Evolutionary conservation across 148 eudicot genomes (phyloP).

Genomic region (Linanthus parryae): DNA sequence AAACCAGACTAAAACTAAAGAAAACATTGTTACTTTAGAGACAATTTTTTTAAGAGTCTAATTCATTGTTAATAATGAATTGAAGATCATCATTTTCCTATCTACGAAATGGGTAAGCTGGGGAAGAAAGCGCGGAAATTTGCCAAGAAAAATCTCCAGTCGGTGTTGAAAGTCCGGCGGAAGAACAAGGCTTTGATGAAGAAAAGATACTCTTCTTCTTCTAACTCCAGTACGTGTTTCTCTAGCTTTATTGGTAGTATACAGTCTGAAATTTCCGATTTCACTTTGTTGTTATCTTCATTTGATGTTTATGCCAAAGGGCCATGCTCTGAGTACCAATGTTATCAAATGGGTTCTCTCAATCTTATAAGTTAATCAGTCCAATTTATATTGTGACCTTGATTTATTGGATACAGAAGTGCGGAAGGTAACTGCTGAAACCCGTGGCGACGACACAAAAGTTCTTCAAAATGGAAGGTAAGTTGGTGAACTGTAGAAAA

Average conservation of each 20-base stretch:
- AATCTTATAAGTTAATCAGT: too few species aligned
- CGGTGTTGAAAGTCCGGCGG: conserved; percentile 48
- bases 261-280: too few species aligned
- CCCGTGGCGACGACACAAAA: conserved; percentile 12
- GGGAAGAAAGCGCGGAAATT: conserved; percentile 96
- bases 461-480: background rate
- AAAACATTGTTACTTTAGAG: too few species aligned
- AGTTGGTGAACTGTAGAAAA: background rate
- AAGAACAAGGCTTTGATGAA: conserved; percentile 53
- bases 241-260: background rate
- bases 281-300: background rate
- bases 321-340: too few species aligned
- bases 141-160: conserved; percentile 85
- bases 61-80: too few species aligned
- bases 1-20: too few species aligned
- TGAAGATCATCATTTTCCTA: too few species aligned
- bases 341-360: too few species aligned
- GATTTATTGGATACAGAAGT: conserved; percentile 36
- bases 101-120: conserved; percentile 63
- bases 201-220: conserved; percentile 33
- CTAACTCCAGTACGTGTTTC: conserved; percentile 31
- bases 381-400: too few species aligned
- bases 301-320: too few species aligned
- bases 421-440: conserved; percentile 28
- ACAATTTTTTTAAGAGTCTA: too few species aligned